Conservation (phyloP, 495 filamentous ascomycete genomes). For the Clavariopsis aquatica region DNA sequence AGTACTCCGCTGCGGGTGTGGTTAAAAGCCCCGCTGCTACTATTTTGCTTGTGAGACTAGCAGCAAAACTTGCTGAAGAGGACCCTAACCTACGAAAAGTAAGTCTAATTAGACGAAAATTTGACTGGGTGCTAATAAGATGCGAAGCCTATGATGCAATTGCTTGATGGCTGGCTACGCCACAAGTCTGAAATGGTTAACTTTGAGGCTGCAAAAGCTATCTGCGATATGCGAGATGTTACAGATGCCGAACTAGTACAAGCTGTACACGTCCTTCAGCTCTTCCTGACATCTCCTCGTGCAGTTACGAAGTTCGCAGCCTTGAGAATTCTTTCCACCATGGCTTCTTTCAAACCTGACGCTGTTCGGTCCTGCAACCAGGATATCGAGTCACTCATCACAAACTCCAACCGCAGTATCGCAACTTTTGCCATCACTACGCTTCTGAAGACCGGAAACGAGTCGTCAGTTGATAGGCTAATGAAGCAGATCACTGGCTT, state of each 20-base stretch:
- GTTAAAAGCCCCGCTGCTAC: slow-evolving; percentile 93
- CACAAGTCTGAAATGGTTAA: slow-evolving; percentile 99
- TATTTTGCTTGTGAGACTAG: slow-evolving; percentile 87
- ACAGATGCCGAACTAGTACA: slow-evolving; percentile 89
- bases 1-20: slow-evolving; percentile 85
- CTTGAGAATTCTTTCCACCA: slow-evolving; percentile 93
- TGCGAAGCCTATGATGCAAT: slow-evolving; percentile 36
- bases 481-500: slow-evolving; percentile 79
- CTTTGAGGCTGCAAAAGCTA: slow-evolving; percentile 97
- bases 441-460: slow-evolving; percentile 95
- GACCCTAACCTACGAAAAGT: slow-evolving; percentile 77
- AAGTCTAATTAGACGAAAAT: slow-evolving; percentile 44
- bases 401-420: slow-evolving; percentile 94
- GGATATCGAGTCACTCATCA: slow-evolving; percentile 94
- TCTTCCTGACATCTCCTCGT: slow-evolving; percentile 89
- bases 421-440: slow-evolving; percentile 98
- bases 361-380: slow-evolving; percentile 92
- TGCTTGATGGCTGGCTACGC: slow-evolving; percentile 48
- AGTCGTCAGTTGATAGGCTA: slow-evolving; percentile 91
- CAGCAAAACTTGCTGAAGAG: slow-evolving; percentile 93
- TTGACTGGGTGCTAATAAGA: slow-evolving; percentile 12
- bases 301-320: slow-evolving; percentile 98
- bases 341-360: slow-evolving; percentile 91
- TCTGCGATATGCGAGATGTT: slow-evolving; percentile 90
- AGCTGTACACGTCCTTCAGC: slow-evolving; percentile 90